Evolutionary conservation across 192 early-diverging fungal genomes (phyloP).

Genomic region (Backusella sp.): DNA sequence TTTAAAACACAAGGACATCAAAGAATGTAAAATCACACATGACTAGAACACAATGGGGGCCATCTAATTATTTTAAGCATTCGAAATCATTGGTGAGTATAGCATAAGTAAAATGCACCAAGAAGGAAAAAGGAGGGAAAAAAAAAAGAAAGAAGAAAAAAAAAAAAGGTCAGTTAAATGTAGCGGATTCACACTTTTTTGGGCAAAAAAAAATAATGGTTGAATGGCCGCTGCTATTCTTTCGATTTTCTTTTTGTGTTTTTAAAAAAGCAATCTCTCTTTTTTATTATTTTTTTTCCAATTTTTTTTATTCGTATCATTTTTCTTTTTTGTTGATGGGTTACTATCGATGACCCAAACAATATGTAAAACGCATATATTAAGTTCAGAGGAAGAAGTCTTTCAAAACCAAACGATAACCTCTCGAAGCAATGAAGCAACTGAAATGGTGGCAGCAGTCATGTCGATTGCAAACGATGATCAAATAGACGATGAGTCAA

Average conservation of each 20-base stretch:
- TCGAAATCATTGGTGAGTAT: background rate
- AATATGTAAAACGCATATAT: constrained; percentile 7
- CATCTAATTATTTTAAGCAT: background rate
- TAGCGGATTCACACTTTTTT: background rate
- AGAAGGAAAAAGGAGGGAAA: background rate
- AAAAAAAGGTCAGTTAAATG: background rate
- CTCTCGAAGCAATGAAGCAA: constrained; percentile 1
- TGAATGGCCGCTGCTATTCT: background rate
- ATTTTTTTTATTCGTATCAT: background rate
- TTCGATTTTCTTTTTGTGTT: background rate
- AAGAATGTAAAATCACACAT: background rate
- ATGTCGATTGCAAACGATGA: constrained; percentile 15
- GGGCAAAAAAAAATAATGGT: background rate
- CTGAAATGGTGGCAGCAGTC: constrained; percentile 16
- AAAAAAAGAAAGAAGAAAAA: background rate
- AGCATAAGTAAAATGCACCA: background rate
- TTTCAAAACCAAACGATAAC: background rate
- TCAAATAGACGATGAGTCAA: background rate
- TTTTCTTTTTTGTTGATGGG: background rate
- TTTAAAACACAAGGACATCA: background rate
- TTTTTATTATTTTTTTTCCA: background rate
- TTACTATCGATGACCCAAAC: constrained; percentile 15
- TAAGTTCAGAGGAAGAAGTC: background rate
- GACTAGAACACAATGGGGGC: background rate
- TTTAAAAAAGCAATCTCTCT: background rate